phyloP scores from a whole-genome alignment of 1,284 basidiomycete species.

The Naganishia sp. region DNA sequence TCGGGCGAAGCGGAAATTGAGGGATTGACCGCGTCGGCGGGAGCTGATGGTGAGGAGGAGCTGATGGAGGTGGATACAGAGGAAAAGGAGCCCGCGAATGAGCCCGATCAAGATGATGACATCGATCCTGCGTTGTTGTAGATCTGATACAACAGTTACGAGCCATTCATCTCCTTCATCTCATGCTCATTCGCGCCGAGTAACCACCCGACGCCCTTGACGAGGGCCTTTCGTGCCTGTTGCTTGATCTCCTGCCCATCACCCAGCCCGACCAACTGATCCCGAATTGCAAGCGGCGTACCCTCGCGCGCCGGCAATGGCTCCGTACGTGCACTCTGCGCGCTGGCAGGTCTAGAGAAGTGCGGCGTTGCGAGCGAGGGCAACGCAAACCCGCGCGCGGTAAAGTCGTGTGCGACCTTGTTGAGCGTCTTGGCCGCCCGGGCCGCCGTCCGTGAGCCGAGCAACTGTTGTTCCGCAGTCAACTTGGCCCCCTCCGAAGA shows the following conservation, averaged over 20 bases:
- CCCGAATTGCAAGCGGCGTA: slow-evolving; percentile 30
- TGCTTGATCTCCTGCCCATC: slow-evolving; percentile 46
- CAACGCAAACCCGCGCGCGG: slow-evolving; percentile 23
- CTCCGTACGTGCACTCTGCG: slow-evolving; percentile 5
- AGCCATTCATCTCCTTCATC: slow-evolving; percentile 35
- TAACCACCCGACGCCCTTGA: slow-evolving; percentile 54
- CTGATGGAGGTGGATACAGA: neutral
- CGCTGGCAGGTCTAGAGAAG: slow-evolving; percentile 12
- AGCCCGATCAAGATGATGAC: neutral
- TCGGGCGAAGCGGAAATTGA: neutral
- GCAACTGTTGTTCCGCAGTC: slow-evolving; percentile 42
- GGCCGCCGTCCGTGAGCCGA: slow-evolving; percentile 50
- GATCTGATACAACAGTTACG: neutral
- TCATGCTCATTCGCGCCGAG: slow-evolving; percentile 52
- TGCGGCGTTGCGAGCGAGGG: slow-evolving; percentile 23
- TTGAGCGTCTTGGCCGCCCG: slow-evolving; percentile 47
- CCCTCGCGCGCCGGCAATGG: slow-evolving; percentile 14
- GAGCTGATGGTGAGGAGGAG: neutral
- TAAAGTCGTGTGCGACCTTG: slow-evolving; percentile 39
- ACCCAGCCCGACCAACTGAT: slow-evolving; percentile 32
- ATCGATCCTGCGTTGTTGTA: neutral
- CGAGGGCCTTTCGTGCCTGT: slow-evolving; percentile 49
- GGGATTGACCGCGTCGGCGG: neutral
- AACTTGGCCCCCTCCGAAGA: slow-evolving; percentile 2
- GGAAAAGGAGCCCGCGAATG: neutral